Percentiles rank a stretch among this genome's conserved stretches.
phyloP scores from a whole-genome alignment of 2,329 filamentous ascomycete genomes.

The Knoxdaviesia capensis region DNA sequence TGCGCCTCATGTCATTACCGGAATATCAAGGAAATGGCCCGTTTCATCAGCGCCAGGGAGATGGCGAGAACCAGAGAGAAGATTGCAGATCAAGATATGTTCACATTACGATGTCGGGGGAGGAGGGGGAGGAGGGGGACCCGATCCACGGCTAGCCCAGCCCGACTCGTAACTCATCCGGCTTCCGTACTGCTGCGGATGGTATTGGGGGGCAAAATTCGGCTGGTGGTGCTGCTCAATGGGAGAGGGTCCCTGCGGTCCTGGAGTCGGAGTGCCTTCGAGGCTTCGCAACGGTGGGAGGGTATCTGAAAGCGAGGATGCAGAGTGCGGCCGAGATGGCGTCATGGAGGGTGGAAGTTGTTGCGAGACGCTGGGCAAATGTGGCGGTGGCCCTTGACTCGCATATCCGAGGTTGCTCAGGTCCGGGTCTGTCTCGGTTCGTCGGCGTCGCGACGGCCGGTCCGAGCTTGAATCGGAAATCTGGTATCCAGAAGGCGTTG shows the following conservation, averaged over 20 bases:
- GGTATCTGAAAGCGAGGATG: constrained; percentile 18
- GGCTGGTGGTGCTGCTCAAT: too few species aligned
- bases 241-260: not conserved
- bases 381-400: constrained; percentile 1
- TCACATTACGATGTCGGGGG: too few species aligned
- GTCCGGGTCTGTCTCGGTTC: constrained; percentile 26
- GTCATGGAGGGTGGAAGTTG: constrained; percentile 3
- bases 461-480: constrained; percentile 10
- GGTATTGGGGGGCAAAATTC: too few species aligned
- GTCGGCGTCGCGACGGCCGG: constrained; percentile 22
- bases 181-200: not conserved
- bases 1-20: too few species aligned
- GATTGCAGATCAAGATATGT: too few species aligned
- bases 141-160: not conserved
- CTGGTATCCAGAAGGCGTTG: too few species aligned
- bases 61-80: too few species aligned
- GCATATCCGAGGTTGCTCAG: constrained; percentile 19
- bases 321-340: constrained; percentile 16
- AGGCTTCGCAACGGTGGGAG: constrained; percentile 27
- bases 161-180: not conserved
- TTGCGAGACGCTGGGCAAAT: too few species aligned
- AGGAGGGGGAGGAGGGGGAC: too few species aligned
- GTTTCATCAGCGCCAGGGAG: too few species aligned
- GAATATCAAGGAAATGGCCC: too few species aligned
- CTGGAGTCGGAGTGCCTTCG: constrained; percentile 14